phyloP scores from a whole-genome alignment of 106 monocot species.

The Dendrobium catenatum region DNA sequence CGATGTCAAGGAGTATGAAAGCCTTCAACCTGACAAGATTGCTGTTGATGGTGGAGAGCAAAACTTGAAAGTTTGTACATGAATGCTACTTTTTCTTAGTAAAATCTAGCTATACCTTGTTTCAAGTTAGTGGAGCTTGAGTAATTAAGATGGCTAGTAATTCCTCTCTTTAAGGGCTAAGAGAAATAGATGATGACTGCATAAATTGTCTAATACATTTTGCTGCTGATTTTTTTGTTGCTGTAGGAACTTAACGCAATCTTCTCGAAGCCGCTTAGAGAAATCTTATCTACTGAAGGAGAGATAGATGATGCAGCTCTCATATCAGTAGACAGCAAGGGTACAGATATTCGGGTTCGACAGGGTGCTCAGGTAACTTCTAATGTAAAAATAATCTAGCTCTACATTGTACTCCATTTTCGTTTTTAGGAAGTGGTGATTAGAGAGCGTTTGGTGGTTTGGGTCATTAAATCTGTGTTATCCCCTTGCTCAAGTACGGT shows the following conservation, averaged over 20 bases:
- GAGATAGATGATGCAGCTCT: constrained; percentile 96
- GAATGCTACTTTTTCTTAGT: neutral
- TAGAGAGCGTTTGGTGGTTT: too few relatives aligned
- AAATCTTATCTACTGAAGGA: constrained; percentile 56
- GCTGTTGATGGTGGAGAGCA: constrained; percentile 64
- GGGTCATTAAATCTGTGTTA: too few relatives aligned
- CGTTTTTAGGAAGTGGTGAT: too few relatives aligned
- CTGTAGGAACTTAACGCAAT: constrained; percentile 84
- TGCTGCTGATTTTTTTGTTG: neutral
- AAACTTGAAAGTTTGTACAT: constrained; percentile 45
- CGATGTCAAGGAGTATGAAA: constrained; percentile 63
- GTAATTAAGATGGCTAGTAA: neutral
- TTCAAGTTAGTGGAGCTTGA: neutral
- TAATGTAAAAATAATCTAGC: neutral
- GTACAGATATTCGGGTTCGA: constrained; percentile 84
- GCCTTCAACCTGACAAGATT: constrained; percentile 64
- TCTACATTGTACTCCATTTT: neutral
- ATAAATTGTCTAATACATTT: neutral
- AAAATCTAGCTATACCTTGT: neutral
- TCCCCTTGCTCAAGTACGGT: too few relatives aligned
- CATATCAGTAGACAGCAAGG: constrained; percentile 96
- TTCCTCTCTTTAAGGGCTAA: too few relatives aligned
- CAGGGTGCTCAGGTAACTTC: constrained; percentile 86
- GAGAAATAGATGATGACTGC: neutral
- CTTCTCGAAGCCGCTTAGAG: constrained; percentile 82